Evolutionary conservation across 1,284 basidiomycete species (phyloP).

Genomic region (Ustilago lituana): DNA sequence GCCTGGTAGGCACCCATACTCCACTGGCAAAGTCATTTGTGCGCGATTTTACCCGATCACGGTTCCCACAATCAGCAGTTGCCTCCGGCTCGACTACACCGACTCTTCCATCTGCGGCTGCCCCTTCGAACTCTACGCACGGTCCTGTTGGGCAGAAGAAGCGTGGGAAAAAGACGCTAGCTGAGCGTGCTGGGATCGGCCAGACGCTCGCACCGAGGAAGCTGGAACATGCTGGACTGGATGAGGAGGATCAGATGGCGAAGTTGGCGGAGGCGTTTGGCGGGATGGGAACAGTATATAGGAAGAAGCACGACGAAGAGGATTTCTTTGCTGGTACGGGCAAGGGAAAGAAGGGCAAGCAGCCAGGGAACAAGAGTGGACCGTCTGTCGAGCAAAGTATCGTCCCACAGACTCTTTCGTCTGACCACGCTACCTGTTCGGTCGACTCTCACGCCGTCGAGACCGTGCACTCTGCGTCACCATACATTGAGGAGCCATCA

Average conservation of each 20-base stretch:
- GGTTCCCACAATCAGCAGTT: conserved; percentile 24
- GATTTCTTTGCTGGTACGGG: conserved; percentile 33
- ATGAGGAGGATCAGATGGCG: conserved; percentile 30
- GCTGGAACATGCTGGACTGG: conserved; percentile 7
- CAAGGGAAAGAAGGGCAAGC: conserved; percentile 31
- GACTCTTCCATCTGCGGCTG: not conserved
- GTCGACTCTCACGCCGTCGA: not conserved
- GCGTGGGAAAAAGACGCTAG: conserved; percentile 36
- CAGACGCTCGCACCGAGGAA: conserved; percentile 31
- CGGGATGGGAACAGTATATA: conserved; percentile 41
- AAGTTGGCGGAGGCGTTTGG: conserved; percentile 40
- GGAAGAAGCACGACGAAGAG: conserved; percentile 38
- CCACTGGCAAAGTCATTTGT: conserved; percentile 31
- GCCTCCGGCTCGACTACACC: conserved; percentile 8
- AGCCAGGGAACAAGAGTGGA: not conserved
- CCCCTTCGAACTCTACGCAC: not conserved
- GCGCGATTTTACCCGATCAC: conserved; percentile 29
- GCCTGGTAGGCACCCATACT: conserved; percentile 37
- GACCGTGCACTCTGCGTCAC: not conserved
- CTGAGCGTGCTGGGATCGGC: conserved; percentile 31
- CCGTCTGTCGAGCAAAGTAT: not conserved
- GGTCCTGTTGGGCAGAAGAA: conserved; percentile 9
- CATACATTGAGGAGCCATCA: conserved; percentile 1
- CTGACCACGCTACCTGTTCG: too few species aligned
- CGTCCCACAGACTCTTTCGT: not conserved